A percentile compares a stretch with the other conserved stretches of the same genome.
phyloP scores from a whole-genome alignment of 805 yeast genomes.

The Nadsonia fulvescens region DNA sequence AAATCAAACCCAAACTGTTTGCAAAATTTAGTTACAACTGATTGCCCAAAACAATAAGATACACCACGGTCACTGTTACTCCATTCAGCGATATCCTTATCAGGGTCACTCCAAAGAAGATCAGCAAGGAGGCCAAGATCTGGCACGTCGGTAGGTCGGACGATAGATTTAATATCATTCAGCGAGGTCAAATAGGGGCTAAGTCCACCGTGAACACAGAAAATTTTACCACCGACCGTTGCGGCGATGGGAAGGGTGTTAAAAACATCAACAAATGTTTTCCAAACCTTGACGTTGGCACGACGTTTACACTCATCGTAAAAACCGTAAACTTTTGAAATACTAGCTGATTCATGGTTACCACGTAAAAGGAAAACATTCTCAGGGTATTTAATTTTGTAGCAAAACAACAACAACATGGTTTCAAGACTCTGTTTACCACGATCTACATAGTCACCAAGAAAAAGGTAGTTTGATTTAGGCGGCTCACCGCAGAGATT shows the following conservation, averaged over 20 bases:
- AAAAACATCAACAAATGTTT: constrained; percentile 73
- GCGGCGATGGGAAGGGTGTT: constrained; percentile 89
- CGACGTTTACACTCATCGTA: constrained; percentile 93
- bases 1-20: constrained; percentile 55
- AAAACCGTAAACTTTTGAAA: constrained; percentile 86
- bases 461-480: constrained; percentile 64
- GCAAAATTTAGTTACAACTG: constrained; percentile 53
- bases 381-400: constrained; percentile 85
- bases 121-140: constrained; percentile 58
- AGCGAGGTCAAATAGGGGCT: constrained; percentile 51
- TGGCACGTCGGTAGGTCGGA: constrained; percentile 65
- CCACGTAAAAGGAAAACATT: constrained; percentile 81
- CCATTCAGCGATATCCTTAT: constrained; percentile 58
- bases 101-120: constrained; percentile 65
- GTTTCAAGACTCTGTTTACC: constrained; percentile 91
- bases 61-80: constrained; percentile 70
- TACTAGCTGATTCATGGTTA: constrained; percentile 90
- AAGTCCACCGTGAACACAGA: constrained; percentile 69
- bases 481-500: constrained; percentile 94
- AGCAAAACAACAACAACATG: constrained; percentile 62
- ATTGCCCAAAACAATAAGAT: constrained; percentile 52
- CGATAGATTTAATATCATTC: constrained; percentile 52
- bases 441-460: constrained; percentile 92
- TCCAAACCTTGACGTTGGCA: constrained; percentile 78
- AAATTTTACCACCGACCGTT: constrained; percentile 77